Evolutionary conservation across 2,329 filamentous ascomycete species (phyloP).

Genomic region (Shiraia bambusicola): DNA sequence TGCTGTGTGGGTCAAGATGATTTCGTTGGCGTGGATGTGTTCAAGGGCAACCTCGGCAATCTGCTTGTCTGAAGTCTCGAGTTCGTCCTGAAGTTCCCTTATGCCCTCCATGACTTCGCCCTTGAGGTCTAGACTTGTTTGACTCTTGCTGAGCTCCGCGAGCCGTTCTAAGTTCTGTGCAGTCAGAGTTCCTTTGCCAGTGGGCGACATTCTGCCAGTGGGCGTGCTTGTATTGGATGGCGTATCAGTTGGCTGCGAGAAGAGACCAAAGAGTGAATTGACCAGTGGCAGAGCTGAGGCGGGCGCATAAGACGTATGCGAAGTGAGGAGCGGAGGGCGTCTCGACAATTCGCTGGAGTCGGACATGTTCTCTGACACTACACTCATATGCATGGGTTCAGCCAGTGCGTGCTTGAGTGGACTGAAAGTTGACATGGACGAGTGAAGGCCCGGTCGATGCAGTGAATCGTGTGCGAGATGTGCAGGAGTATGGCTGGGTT

Average conservation of each 20-base stretch:
- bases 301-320: slow-evolving; percentile 63
- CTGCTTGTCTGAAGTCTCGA: slow-evolving; percentile 89
- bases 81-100: slow-evolving; percentile 92
- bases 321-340: slow-evolving; percentile 63
- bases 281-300: slow-evolving; percentile 55
- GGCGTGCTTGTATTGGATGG: slow-evolving; percentile 52
- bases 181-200: slow-evolving; percentile 43
- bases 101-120: slow-evolving; percentile 93
- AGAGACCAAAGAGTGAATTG: slow-evolving; percentile 84
- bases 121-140: slow-evolving; percentile 67
- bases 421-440: slow-evolving; percentile 50
- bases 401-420: slow-evolving; percentile 48
- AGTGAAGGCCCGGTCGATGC: slow-evolving; percentile 41
- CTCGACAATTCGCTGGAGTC: slow-evolving; percentile 41
- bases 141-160: slow-evolving; percentile 41
- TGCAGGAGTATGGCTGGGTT: slow-evolving; percentile 54
- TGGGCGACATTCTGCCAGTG: slow-evolving; percentile 54
- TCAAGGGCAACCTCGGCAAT: slow-evolving; percentile 86
- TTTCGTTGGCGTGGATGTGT: slow-evolving; percentile 90
- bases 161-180: slow-evolving; percentile 43
- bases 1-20: slow-evolving; percentile 85
- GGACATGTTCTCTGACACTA: slow-evolving; percentile 34
- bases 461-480: slow-evolving; percentile 41
- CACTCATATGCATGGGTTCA: slow-evolving; percentile 36
- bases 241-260: slow-evolving; percentile 66